Base-by-base conservation (phyloP, 1,284 basidiomycete species). In the Phylloboletellus chloephorus region DNA sequence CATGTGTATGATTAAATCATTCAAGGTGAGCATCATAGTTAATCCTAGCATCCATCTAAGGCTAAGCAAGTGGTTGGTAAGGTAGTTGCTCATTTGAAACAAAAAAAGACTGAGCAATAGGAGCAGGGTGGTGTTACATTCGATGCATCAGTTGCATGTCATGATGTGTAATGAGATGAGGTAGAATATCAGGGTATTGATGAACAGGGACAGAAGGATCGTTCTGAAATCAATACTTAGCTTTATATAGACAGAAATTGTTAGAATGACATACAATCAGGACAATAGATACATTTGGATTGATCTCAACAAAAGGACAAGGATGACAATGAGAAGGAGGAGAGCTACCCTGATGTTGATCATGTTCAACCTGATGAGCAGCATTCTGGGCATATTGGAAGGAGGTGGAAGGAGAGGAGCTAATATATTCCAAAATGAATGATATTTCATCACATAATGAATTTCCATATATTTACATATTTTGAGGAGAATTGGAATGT, bases 161-260 rank as follows among this genome's bases (percentile, higher is more conserved):
- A 28, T 28, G 25, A 37, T 37, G 25, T 15, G 17, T 25, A 28
- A 37, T 37, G 7, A 12, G 12, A 21, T 37, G n/a, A 1, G 4
- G n/a, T n/a, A n/a, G n/a, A n/a, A n/a, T n/a, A n/a, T 10, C 35
- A 46, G 43, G 26, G 39, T 39, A 46, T 33, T 46, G 43, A 2
- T 39, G 6, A 21, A 46, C 15, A 10, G 35, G 22, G 12, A 39
- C 26, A 39, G 43, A 31, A 5, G 16, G 19, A 34, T 46, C 26
- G 2, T 11, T 8, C 30, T 26, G 16, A 1, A 7, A 23, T 13
- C 5, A 5, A 17, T 11, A 17, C 5, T 13, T 21, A 39, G 11
- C 1, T 6, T 4, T 0, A 13, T 7, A 12, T 37, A 26, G 7
- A 20, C 1, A n/a, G 15, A 17, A n/a, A n/a, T n/a, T 13, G 21